A percentile compares a stretch with the other conserved stretches of the same genome.
Conservation (phyloP, 2,329 filamentous ascomycete genomes). For the Calonectria ilicicola region DNA sequence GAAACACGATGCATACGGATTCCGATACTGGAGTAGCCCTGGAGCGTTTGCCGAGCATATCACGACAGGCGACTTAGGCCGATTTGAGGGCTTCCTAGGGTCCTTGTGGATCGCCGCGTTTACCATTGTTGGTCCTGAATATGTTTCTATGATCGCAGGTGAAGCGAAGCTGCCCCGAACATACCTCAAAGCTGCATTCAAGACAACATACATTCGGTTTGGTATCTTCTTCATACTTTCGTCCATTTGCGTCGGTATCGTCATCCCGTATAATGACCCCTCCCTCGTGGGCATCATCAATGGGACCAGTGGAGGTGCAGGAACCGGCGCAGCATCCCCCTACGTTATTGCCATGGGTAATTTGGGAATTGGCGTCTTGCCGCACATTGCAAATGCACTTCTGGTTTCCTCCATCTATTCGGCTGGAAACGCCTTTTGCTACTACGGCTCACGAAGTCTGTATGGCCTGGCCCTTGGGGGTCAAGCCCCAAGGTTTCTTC, state of each 20-base stretch:
- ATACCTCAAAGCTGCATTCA: neutral
- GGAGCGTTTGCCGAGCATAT: neutral
- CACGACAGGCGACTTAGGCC: neutral
- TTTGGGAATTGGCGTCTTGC: conserved; percentile 61
- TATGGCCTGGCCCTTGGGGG: neutral
- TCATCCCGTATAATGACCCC: neutral
- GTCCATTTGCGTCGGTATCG: neutral
- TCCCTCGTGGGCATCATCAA: neutral
- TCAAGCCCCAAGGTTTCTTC: conserved; percentile 55
- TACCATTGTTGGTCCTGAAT: neutral
- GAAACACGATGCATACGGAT: neutral
- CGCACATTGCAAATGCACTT: conserved; percentile 66
- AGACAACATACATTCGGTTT: neutral
- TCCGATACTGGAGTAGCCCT: neutral
- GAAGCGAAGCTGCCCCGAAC: neutral
- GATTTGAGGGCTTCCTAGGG: neutral
- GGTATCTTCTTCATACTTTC: neutral
- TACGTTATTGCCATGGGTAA: conserved; percentile 71
- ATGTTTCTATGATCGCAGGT: neutral
- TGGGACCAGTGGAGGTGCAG: neutral
- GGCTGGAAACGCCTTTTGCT: conserved; percentile 56
- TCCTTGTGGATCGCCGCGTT: neutral
- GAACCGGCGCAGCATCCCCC: conserved; percentile 65
- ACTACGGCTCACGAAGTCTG: neutral
- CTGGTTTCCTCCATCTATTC: conserved; percentile 53